These are phyloP conservation scores for Fusarium torreyae DNA, from an alignment of 2,329 filamentous ascomycete species.

Conservation along the genomic window DNA sequence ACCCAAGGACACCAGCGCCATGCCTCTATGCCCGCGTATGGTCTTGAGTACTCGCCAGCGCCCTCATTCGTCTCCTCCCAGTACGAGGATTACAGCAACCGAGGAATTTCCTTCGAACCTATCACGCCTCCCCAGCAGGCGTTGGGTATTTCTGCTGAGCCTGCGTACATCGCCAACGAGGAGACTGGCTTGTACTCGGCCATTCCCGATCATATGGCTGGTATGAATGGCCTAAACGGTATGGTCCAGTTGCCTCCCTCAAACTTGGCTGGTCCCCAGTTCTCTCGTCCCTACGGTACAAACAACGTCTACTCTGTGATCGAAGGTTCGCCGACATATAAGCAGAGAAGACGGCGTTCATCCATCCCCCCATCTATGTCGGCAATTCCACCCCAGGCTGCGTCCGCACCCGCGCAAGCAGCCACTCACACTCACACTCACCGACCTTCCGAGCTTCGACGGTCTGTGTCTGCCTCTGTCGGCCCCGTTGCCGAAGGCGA, in stretches of 20 bases:
- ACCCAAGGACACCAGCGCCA: conserved; percentile 90
- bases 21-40: conserved; percentile 97
- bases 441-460: conserved; percentile 88
- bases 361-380: conserved; percentile 88
- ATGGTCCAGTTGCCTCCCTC: conserved; percentile 93
- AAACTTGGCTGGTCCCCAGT: conserved; percentile 85
- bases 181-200: conserved; percentile 96
- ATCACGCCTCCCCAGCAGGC: conserved; percentile 96
- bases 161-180: conserved; percentile 97
- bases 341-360: conserved; percentile 93
- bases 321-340: conserved; percentile 98
- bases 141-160: conserved; percentile 84
- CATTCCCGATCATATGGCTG: conserved; percentile 86
- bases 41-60: conserved; percentile 95
- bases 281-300: conserved; percentile 78
- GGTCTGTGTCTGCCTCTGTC: conserved; percentile 91
- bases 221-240: conserved; percentile 83
- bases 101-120: conserved; percentile 95
- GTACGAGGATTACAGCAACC: conserved; percentile 97
- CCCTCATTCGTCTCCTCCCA: conserved; percentile 99
- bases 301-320: conserved; percentile 95
- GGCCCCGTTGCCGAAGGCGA: conserved; percentile 85
- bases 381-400: conserved; percentile 76
- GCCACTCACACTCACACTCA: conserved; percentile 82
- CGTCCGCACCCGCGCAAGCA: conserved; percentile 73